Percentiles rank a stretch among this genome's conserved stretches.
These are phyloP conservation scores for Termitomyces sp. DNA, from an alignment of 768 basidiomycete species.

Conservation along the genomic window DNA sequence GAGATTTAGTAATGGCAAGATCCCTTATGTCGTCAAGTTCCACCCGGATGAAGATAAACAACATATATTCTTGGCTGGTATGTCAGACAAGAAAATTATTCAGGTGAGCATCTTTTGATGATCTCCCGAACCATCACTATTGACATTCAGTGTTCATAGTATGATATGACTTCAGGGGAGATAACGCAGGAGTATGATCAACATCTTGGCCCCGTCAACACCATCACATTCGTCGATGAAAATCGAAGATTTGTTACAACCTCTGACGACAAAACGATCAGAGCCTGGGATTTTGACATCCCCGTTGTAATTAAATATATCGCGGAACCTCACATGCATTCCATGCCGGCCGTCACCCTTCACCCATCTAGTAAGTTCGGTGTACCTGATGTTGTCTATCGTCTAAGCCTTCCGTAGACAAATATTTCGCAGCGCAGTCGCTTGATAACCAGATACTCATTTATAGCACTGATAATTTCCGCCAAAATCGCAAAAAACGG, in stretches of 20 bases:
- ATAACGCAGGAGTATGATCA: constrained; percentile 99
- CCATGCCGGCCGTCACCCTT: constrained; percentile 96
- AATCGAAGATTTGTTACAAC: constrained; percentile 97
- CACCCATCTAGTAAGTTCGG: constrained; percentile 83
- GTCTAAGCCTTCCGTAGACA: constrained; percentile 41
- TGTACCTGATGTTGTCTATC: constrained; percentile 3
- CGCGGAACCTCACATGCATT: constrained; percentile 99
- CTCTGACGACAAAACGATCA: constrained; percentile 97
- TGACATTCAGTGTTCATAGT: constrained; percentile 43
- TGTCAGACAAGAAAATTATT: constrained; percentile 99
- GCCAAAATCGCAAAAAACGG: constrained; percentile 97
- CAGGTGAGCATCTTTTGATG: constrained; percentile 51
- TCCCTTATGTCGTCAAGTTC: constrained; percentile 92
- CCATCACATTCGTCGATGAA: constrained; percentile 98
- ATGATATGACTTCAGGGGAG: constrained; percentile 92
- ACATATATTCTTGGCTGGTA: constrained; percentile 93
- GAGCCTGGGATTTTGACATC: constrained; percentile 99
- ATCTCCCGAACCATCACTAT: constrained; percentile 1
- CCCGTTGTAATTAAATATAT: constrained; percentile 99
- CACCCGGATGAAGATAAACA: constrained; percentile 97
- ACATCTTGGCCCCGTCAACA: constrained; percentile 96
- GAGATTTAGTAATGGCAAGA: constrained; percentile 96
- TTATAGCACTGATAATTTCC: constrained; percentile 97
- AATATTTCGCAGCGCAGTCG: constrained; percentile 96
- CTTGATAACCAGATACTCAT: constrained; percentile 98